Base-by-base conservation (phyloP, 768 basidiomycete species). In the Omphalotus guepiniiformis region DNA sequence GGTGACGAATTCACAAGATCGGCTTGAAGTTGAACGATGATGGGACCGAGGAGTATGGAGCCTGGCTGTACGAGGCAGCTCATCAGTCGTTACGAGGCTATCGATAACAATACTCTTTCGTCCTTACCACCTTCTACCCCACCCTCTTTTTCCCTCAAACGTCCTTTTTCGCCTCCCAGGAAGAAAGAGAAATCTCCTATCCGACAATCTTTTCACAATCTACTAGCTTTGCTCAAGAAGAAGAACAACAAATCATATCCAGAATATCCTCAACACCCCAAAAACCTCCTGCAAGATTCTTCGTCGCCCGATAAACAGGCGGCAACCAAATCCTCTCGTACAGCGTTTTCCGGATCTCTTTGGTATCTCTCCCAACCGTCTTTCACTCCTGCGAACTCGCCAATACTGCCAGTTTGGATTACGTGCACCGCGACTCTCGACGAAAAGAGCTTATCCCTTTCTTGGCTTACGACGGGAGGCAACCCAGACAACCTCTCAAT, bases 211-310 rank as follows among this genome's bases (percentile, higher is more conserved):
- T 65, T 87, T 52, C 74, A 77, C 32, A 85, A 80, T 53, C 59
- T 86, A 25, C 64, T 87, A 36, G 75, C 81, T 4, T 77, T 79
- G 3, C 73, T 85, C 66, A 82, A 74, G 63, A 83, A 78, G 60
- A 65, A 61, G 37, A 63, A 57, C 45, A 61, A 54, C 48, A 57
- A 35, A 49, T 39, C 38, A 39, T 51, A 21, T 42, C 48, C 28
- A 18, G 42, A 47, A 23, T 43, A 29, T 28, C 28, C 9, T 48
- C 42, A 16, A 41, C 43, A 32, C 27, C 47, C 12, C 40, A 41
- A 40, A 32, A 36, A 40, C 41, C 23, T 34, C 36, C 29, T 13
- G n/a, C n/a, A 25, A 18, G 18, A 25, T 47, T 22, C n/a, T 23
- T 23, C 42, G 16, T 46, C 35, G 29, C 40, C 40, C 18, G 39